Evolutionary conservation across 371 early-diverging fungal genomes (phyloP), one percentile per base, ranked within the genome.

Genomic region (Actinomucor elegans): DNA sequence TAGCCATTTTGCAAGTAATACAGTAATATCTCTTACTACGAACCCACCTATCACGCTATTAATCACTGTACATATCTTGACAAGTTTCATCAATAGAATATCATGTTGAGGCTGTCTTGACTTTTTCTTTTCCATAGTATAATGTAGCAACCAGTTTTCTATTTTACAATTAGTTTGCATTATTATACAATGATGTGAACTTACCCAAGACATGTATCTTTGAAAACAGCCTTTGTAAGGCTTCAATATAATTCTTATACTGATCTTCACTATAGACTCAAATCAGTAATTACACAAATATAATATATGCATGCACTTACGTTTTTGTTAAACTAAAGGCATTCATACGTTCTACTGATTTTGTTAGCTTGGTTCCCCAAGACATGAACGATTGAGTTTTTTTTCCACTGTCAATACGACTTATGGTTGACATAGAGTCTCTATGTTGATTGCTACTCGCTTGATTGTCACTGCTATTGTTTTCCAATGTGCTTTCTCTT

Each of bases 301-400:
- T 26, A 44, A 20, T 14, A 15, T n/a, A 41, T 14, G 15, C 31
- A 4, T 12, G 27, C 17, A 27, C 56, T 44, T 64, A 73, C 73
- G 64, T 54, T 62, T 73, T 73, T n/a, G 67, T 69, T 35, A 73
- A 55, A 52, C 71, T 68, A 49, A 78, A 78, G 0, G 77, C 77
- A 64, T 78, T 78, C 71, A 78, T 78, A 4, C 73, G 63, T 45
- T 78, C 79, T 6, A 78, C 79, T 23, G 79, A 78, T 57, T 78
- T 78, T 29, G 66, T 57, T 20, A 78, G 31, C 49, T 78, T 78
- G 34, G 59, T 64, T 5, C 79, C 73, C 79, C 79, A 78, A 2
- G 78, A 67, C 57, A 74, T 70, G 41, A 74, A 66, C 1, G 64
- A 58, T 34, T 66, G 61, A 1, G 55, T 32, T 34, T 64, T 64